phyloP scores from a whole-genome alignment of 148 eudicot genomes.

The Persicaria maculosa region DNA sequence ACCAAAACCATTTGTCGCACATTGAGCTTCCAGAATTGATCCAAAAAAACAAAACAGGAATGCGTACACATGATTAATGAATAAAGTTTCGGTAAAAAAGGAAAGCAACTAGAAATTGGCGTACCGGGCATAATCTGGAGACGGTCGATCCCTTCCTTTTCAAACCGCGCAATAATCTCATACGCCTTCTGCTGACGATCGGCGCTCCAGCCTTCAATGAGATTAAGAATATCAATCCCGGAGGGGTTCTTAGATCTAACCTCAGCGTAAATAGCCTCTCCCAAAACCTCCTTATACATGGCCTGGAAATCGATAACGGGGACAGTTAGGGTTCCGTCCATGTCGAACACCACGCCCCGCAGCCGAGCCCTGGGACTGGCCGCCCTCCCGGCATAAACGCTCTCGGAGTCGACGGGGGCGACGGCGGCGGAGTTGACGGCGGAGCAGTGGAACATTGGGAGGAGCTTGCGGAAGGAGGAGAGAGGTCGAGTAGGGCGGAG shows the following conservation, averaged over 20 bases:
- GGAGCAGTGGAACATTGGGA: neutral
- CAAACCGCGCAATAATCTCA: constrained; percentile 65
- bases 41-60: too few relatives aligned
- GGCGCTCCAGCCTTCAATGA: constrained; percentile 51
- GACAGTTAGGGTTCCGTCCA: constrained; percentile 95
- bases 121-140: constrained; percentile 94
- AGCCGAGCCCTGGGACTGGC: constrained; percentile 29
- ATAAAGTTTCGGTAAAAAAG: neutral
- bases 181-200: constrained; percentile 50
- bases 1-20: neutral
- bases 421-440: constrained; percentile 13
- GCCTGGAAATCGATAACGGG: constrained; percentile 85
- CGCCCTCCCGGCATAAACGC: too few relatives aligned
- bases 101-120: neutral
- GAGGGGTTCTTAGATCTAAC: constrained; percentile 41
- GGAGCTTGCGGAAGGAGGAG: neutral
- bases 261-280: constrained; percentile 41
- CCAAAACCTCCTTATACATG: constrained; percentile 80
- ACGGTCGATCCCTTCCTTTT: constrained; percentile 62
- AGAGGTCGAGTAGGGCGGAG: neutral
- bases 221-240: constrained; percentile 80
- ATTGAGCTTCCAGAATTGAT: neutral
- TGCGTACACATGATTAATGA: too few relatives aligned
- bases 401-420: neutral
- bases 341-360: constrained; percentile 88